Conservation (phyloP, 2,329 filamentous ascomycete genomes). For the Coccinonectria pachysandricola region DNA sequence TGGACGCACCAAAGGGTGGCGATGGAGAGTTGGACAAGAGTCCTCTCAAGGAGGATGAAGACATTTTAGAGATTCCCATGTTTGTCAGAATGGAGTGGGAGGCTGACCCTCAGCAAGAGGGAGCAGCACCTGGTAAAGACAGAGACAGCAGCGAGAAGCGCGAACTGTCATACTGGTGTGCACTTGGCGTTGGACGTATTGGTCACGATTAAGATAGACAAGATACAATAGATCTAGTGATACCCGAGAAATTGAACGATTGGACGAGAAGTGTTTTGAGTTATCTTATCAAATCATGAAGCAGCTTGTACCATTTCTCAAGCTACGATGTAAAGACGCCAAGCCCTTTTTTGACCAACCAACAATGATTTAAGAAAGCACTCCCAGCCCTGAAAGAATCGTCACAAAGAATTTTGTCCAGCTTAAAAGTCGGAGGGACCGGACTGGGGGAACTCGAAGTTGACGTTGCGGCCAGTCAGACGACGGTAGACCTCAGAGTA, state of each 20-base stretch:
- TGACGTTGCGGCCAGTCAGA: conserved; percentile 89
- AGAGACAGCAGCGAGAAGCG: conserved; percentile 64
- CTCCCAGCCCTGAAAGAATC: conserved; percentile 19
- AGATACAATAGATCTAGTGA: conserved; percentile 24
- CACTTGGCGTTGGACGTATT: conserved; percentile 79
- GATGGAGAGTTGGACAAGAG: conserved; percentile 31
- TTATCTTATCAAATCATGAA: conserved; percentile 28
- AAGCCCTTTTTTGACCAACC: conserved; percentile 35
- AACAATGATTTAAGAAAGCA: conserved; percentile 25
- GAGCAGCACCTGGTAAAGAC: conserved; percentile 39
- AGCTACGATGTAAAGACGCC: conserved; percentile 39
- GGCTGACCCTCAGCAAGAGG: conserved; percentile 56
- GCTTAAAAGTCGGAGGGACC: conserved; percentile 70
- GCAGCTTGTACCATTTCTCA: conserved; percentile 37
- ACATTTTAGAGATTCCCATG: conserved; percentile 78
- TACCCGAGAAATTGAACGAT: conserved; percentile 27
- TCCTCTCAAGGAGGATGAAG: conserved; percentile 48
- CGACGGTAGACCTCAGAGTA: conserved; percentile 99
- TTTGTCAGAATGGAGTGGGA: conserved; percentile 92
- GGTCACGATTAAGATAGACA: conserved; percentile 31
- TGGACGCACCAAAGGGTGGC: conserved; percentile 22
- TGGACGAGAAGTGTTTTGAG: conserved; percentile 21
- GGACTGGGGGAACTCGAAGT: conserved; percentile 96
- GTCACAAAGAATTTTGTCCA: conserved; percentile 10
- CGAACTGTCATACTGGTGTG: conserved; percentile 93